Percentiles rank a stretch among this genome's conserved stretches.
These are phyloP conservation scores for Astraeus odoratus DNA, from an alignment of 768 basidiomycete genomes.

Conservation along the genomic window DNA sequence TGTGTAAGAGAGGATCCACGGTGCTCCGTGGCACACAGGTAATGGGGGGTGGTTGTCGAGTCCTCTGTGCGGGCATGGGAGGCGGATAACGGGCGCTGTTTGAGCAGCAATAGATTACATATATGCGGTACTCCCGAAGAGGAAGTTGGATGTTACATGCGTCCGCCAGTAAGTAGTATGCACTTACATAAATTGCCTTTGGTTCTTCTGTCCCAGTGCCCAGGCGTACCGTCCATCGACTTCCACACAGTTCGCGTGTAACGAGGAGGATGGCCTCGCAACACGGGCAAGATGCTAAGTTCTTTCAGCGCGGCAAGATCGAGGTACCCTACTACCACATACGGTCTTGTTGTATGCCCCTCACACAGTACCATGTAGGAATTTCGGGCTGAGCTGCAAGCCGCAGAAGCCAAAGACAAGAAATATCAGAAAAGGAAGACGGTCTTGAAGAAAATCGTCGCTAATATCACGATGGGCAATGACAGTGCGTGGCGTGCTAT, in stretches of 20 bases:
- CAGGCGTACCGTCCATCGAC: not conserved
- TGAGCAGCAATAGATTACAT: not conserved
- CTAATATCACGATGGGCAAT: slow-evolving; percentile 99
- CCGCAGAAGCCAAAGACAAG: slow-evolving; percentile 93
- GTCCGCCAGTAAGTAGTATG: too few species aligned
- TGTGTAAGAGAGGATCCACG: slow-evolving; percentile 22
- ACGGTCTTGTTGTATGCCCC: slow-evolving; percentile 5
- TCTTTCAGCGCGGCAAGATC: slow-evolving; percentile 88
- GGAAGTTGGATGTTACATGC: too few species aligned
- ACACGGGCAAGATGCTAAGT: slow-evolving; percentile 83
- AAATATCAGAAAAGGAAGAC: slow-evolving; percentile 91
- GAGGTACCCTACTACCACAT: slow-evolving; percentile 49
- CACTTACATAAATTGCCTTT: too few species aligned
- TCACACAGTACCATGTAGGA: slow-evolving; percentile 42
- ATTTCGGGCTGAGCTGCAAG: slow-evolving; percentile 86
- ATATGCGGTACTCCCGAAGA: too few species aligned
- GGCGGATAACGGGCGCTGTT: not conserved
- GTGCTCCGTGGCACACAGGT: slow-evolving; percentile 12
- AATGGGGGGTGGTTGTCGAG: slow-evolving; percentile 5
- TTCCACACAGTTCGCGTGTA: not conserved
- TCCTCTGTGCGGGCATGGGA: slow-evolving; percentile 11
- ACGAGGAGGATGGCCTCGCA: slow-evolving; percentile 35
- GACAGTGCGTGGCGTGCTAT: slow-evolving; percentile 65
- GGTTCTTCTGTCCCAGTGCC: too few species aligned
- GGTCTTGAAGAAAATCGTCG: slow-evolving; percentile 94